Evolutionary conservation across 2,329 filamentous ascomycete genomes (phyloP), one percentile per base, ranked within the genome.

Genomic region (Alternaria ventricosa): DNA sequence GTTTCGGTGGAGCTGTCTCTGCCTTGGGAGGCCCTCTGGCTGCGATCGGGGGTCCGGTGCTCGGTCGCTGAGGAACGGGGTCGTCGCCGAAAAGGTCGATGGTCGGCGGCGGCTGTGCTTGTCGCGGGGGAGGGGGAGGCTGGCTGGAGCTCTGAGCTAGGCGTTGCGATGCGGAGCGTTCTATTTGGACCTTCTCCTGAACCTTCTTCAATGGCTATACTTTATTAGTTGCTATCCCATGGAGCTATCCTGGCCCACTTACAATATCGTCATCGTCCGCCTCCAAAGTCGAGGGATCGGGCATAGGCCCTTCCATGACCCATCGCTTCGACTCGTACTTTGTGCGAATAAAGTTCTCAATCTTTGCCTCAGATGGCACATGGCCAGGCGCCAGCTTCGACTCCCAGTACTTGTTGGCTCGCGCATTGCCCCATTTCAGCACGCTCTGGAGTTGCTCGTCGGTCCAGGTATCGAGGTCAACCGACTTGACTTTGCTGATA

Each of bases 271-370:
- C 95, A 57, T 89, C 94, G 15, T 93, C 92, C 13, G 84, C 89
- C 78, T 96, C 93, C 55, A 99, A 82, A 2, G 92, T 92, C 4
- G 92, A 87, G n/a, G 96, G 96, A 78, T 98, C 94, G 6, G 96
- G 96, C 78, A 96, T 95, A 6, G 89, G 90, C 2, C 96, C 96
- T 65, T 99, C 96, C 94, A 98, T 98, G n/a, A 94, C 92, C 96
- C 96, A 99, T 83, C 96, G 88, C 87, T 97, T 98, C 57, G 96
- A 92, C 80, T 99, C 96, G 81, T 99, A 99, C 82, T 99, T 99
- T 60, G 96, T 99, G 71, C 96, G 90, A 75, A 99, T 98, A 78
- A 99, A 99, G 85, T 98, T 99, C 87, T 99, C 96, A 73, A 99
- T 98, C 87, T 99, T 99, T 71, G 92, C 88, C 84, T 99, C 96